Evolutionary conservation across 208 protist genomes (phyloP).

Genomic region (Leishmania tropica): DNA sequence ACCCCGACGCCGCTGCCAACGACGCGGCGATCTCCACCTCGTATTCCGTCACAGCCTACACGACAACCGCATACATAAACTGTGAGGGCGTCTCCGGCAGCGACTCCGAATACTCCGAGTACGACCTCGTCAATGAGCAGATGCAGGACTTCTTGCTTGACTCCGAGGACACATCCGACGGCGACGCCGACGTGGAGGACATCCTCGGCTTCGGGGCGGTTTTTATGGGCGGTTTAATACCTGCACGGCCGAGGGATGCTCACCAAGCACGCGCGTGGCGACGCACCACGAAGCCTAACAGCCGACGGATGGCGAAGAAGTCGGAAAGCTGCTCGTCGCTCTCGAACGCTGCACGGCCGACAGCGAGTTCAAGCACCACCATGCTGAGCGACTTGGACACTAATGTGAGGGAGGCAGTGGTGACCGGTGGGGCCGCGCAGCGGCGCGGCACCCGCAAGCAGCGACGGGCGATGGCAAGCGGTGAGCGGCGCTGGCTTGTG

Average conservation of each 20-base stretch:
- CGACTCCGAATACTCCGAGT: slow-evolving; percentile 68
- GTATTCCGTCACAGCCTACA: slow-evolving; percentile 6
- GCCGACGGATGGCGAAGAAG: slow-evolving; percentile 39
- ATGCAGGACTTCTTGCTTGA: slow-evolving; percentile 75
- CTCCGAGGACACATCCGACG: slow-evolving; percentile 36
- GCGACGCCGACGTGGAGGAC: slow-evolving; percentile 27
- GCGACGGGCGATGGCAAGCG: not conserved
- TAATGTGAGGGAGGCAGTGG: slow-evolving; percentile 5
- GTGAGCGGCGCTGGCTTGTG: slow-evolving; percentile 22
- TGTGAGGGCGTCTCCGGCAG: slow-evolving; percentile 19
- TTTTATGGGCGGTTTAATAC: slow-evolving; percentile 18
- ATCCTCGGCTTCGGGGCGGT: slow-evolving; percentile 9
- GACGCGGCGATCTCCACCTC: not conserved
- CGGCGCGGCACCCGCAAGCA: slow-evolving; percentile 14
- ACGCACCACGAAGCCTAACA: slow-evolving; percentile 4
- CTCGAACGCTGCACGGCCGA: slow-evolving; percentile 10
- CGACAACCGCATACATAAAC: slow-evolving; percentile 1
- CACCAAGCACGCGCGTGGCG: not conserved
- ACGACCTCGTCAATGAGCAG: slow-evolving; percentile 68
- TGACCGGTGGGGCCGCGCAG: not conserved
- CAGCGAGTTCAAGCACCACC: slow-evolving; percentile 21
- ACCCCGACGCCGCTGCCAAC: not conserved
- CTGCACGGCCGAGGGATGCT: not conserved
- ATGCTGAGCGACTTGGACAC: slow-evolving; percentile 17
- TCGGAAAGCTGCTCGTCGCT: slow-evolving; percentile 20